Evolutionary conservation across 257 asterid genomes (phyloP), one percentile per base, ranked within the genome.

Genomic region (Fraxinus excelsior): DNA sequence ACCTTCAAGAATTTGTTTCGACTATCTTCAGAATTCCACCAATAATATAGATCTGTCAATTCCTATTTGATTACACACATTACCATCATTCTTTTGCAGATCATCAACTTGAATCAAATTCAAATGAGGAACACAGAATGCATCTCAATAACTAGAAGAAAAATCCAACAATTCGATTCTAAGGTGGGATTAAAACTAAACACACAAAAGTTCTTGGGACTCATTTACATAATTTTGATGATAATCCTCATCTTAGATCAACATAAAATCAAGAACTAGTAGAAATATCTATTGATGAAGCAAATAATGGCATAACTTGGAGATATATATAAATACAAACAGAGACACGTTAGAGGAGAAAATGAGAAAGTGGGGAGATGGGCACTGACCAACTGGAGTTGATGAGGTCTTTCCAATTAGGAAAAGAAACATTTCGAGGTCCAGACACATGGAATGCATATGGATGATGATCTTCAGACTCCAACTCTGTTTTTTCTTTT

Each of bases 391-490:
- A 91, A 64, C 88, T 87, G 74, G 97, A 91, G 67, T 72, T 90
- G 82, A 88, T 87, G 75, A 91, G 86, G 73, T 87, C 97, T 79
- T 89, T 90, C 97, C 95, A 91, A 73, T 87, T 91, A 0, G 90
- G 90, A 29, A 88, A 79, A 78, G 95, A 88, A 79, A 91, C 90
- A 53, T 88, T 91, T 38, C 97, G 87, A 26, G 97, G 97, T 16
- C 95, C 95, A 49, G 97, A 91, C 0, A 88, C 95, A 86, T 91
- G 88, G 79, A 91, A 91, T 25, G 95, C 92, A 74, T 91, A 90
- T 0, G 95, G 97, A 78, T 91, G 96, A 23, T 0, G 53, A 56
- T 56, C 42, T 37, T 83, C 71, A 62, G 60, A 7, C 64, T 38
- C 77, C 23, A 77, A 46, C 76, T 78, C 81, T 6, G 71, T 31